Conservation (phyloP, 805 yeast genomes). For the Saturnispora besseyi region DNA sequence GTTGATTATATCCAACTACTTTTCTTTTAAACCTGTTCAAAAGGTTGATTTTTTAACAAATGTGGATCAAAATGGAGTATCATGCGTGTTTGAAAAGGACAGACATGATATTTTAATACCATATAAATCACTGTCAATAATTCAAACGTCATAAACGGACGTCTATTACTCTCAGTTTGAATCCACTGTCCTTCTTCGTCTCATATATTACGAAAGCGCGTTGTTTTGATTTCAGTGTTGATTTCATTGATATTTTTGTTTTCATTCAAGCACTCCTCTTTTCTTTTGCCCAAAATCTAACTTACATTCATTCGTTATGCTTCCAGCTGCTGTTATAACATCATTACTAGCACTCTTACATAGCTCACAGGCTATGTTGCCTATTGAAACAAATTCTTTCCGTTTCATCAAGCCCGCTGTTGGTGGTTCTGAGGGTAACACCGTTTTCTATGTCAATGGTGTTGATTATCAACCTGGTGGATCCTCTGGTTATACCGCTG, state of each 20-base stretch:
- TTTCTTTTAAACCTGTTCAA: too few species aligned
- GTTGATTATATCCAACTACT: too few species aligned
- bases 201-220: background rate
- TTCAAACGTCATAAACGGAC: too few species aligned
- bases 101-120: too few species aligned
- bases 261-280: background rate
- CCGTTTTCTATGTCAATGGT: conserved; percentile 73
- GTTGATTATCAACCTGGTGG: conserved; percentile 95
- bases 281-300: background rate
- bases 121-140: too few species aligned
- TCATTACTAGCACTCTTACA: conserved; percentile 10
- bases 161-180: too few species aligned
- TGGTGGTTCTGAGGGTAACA: conserved; percentile 31
- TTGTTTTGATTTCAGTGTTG: conserved; percentile 1
- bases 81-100: too few species aligned
- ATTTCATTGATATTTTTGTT: background rate
- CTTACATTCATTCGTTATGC: background rate
- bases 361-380: conserved; percentile 39
- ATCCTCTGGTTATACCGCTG: conserved; percentile 47
- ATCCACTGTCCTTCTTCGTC: background rate
- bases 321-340: conserved; percentile 6
- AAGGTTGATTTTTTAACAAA: too few species aligned
- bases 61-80: too few species aligned
- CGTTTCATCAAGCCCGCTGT: conserved; percentile 49
- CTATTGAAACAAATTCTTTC: conserved; percentile 45